These are phyloP conservation scores for Halophytophthora batemanensis DNA, from an alignment of 352 stramenopile species.

Conservation along the genomic window DNA sequence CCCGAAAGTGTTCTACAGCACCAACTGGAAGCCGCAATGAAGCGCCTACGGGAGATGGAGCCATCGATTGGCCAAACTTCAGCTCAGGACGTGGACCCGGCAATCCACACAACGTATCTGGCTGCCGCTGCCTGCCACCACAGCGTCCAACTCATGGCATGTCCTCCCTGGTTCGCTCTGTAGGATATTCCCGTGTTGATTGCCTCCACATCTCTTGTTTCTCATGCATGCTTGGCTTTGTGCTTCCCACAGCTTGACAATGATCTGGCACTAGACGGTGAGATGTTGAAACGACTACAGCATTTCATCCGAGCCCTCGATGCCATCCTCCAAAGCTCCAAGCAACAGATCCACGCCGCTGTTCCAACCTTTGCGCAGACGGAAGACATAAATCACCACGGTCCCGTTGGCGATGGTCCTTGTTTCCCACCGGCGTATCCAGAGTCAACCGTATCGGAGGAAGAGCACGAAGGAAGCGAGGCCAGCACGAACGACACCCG, in stretches of 20 bases:
- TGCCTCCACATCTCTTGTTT: no score
- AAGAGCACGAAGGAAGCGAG: constrained; percentile 13
- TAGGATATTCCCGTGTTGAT: not conserved
- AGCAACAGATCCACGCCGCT: not conserved
- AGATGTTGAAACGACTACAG: constrained; percentile 23
- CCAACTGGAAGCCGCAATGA: constrained; percentile 23
- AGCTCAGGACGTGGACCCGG: constrained; percentile 8
- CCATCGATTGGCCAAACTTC: constrained; percentile 13
- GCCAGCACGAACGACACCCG: constrained; percentile 3
- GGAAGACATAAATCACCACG: not conserved
- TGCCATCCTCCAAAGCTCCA: constrained; percentile 9
- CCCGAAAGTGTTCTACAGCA: constrained; percentile 18
- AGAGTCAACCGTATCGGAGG: constrained; percentile 19
- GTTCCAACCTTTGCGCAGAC: not conserved
- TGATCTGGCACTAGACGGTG: constrained; percentile 22
- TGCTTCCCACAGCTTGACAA: constrained; percentile 20
- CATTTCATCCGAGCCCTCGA: constrained; percentile 37
- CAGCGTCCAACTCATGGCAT: constrained; percentile 34
- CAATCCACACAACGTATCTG: constrained; percentile 36
- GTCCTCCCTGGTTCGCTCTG: not conserved
- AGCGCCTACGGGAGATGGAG: constrained; percentile 14
- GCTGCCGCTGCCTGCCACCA: constrained; percentile 37
- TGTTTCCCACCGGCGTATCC: constrained; percentile 40
- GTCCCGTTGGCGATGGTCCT: constrained; percentile 1
- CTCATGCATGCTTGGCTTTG: constrained; percentile 2